Conservation (phyloP, 768 basidiomycete species). For the Panus rudis region DNA sequence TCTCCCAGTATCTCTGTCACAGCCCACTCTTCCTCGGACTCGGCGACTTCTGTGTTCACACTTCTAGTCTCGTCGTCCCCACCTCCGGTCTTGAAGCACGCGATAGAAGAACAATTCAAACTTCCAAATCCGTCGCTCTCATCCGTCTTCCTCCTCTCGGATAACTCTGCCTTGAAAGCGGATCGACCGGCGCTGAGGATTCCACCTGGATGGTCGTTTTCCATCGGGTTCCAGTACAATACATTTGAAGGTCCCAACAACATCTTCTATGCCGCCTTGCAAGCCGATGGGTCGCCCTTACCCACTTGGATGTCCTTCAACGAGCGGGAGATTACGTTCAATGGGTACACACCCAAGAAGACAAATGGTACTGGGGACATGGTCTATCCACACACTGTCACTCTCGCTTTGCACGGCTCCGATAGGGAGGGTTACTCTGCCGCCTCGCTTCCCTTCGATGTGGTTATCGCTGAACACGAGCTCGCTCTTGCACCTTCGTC, state of each 20-base stretch:
- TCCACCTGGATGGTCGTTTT: slow-evolving; percentile 83
- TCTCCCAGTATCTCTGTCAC: slow-evolving; percentile 52
- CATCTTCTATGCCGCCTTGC: slow-evolving; percentile 53
- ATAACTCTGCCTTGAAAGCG: slow-evolving; percentile 48
- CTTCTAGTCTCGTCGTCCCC: slow-evolving; percentile 51
- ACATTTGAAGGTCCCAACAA: slow-evolving; percentile 39
- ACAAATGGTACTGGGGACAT: slow-evolving; percentile 27
- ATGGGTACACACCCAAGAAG: slow-evolving; percentile 64
- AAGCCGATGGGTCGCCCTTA: slow-evolving; percentile 59
- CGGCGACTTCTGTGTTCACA: slow-evolving; percentile 45
- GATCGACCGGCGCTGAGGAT: slow-evolving; percentile 55
- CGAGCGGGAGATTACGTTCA: slow-evolving; percentile 58
- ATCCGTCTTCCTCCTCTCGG: slow-evolving; percentile 65
- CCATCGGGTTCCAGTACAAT: slow-evolving; percentile 68
- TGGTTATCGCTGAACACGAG: slow-evolving; percentile 66
- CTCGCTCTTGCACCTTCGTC: slow-evolving; percentile 40
- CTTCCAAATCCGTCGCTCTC: slow-evolving; percentile 57
- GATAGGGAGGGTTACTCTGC: slow-evolving; percentile 71
- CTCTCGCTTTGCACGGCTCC: slow-evolving; percentile 59
- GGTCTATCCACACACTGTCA: slow-evolving; percentile 38
- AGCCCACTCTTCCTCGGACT: slow-evolving; percentile 43
- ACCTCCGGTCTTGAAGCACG: slow-evolving; percentile 44
- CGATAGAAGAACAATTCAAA: slow-evolving; percentile 56
- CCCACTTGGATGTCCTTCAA: slow-evolving; percentile 77
- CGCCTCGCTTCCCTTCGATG: slow-evolving; percentile 47